Evolutionary conservation across 2,329 filamentous ascomycete species (phyloP), one percentile per base, ranked within the genome.

Genomic region (Alternaria sp.): DNA sequence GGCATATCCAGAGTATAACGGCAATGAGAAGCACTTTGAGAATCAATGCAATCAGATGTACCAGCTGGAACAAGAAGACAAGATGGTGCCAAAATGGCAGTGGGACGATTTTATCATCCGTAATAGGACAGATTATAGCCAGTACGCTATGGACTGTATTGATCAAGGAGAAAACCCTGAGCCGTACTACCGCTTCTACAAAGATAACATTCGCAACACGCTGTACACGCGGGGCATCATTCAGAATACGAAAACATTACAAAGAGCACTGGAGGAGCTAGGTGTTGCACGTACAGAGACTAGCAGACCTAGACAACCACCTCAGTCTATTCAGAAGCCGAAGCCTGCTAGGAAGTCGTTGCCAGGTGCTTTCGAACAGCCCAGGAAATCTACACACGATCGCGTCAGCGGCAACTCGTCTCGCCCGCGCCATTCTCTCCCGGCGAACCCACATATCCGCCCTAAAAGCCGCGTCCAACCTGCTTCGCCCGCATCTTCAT

Each of bases 91-190:
- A 1, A 78, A 73, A 41, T 78, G 68, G 63, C 73, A 75, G 38
- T 80, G 78, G 78, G 78, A 80, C 51, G 78, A 80, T 47, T 80
- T 68, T 54, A 71, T 80, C 36, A 71, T 79, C 26, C 70, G 77
- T 16, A 71, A 75, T 55, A 61, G 65, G 26, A 74, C 61, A 5
- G 75, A 79, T n/a, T 80, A 74, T 61, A 67, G 54, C 14, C 44
- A 54, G 1, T 78, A 79, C 26, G 61, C 47, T 1, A 22, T 59
- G 8, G 58, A 67, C 7, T 75, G 75, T 53, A 22, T 65, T 1
- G 66, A 72, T 2, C 55, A 61, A 6, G 74, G 72, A 16, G 67
- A 72, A 41, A 64, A 72, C 28, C 52, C 64, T 0, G 61, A 73
- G 28, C 62, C 71, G 2, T 79, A 78, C 49, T 48, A 68, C 46